Evolutionary conservation across 2,329 filamentous ascomycete species (phyloP).

Genomic region (Fusarium sp.): DNA sequence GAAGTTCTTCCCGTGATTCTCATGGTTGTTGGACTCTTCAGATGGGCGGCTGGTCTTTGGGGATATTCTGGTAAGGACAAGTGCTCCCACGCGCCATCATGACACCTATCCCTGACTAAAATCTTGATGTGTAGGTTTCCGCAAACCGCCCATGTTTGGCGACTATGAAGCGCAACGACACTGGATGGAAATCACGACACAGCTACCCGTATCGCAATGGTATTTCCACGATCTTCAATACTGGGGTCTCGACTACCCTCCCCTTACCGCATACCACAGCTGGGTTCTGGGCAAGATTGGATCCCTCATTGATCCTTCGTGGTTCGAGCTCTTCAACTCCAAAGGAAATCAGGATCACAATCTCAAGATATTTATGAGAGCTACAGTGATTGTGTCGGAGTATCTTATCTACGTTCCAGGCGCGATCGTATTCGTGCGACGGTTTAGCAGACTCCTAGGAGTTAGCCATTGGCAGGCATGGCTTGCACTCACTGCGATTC

Average conservation of each 20-base stretch:
- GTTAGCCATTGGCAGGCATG: constrained; percentile 87
- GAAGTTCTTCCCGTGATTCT: constrained; percentile 88
- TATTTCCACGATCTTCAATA: constrained; percentile 97
- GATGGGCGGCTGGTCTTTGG: constrained; percentile 94
- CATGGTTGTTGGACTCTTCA: constrained; percentile 91
- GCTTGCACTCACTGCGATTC: constrained; percentile 87
- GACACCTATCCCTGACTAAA: constrained; percentile 36
- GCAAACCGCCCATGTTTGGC: constrained; percentile 90
- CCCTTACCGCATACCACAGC: constrained; percentile 97
- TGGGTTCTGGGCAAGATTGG: constrained; percentile 95
- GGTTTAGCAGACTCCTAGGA: constrained; percentile 81
- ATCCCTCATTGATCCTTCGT: constrained; percentile 80
- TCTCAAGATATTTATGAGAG: constrained; percentile 96
- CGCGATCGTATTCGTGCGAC: constrained; percentile 85
- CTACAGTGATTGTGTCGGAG: constrained; percentile 90
- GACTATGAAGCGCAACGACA: constrained; percentile 98
- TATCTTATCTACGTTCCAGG: constrained; percentile 92
- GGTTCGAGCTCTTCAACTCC: constrained; percentile 90
- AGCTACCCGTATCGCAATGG: constrained; percentile 93
- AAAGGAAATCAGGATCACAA: constrained; percentile 83
- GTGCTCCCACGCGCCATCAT: constrained; percentile 3
- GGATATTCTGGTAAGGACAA: constrained; percentile 84
- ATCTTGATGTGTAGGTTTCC: constrained; percentile 70
- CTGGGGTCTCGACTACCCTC: constrained; percentile 99
- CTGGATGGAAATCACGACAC: constrained; percentile 97